Evolutionary conservation across 2,329 filamentous ascomycete species (phyloP).

Genomic region (Apiospora pterosperma): DNA sequence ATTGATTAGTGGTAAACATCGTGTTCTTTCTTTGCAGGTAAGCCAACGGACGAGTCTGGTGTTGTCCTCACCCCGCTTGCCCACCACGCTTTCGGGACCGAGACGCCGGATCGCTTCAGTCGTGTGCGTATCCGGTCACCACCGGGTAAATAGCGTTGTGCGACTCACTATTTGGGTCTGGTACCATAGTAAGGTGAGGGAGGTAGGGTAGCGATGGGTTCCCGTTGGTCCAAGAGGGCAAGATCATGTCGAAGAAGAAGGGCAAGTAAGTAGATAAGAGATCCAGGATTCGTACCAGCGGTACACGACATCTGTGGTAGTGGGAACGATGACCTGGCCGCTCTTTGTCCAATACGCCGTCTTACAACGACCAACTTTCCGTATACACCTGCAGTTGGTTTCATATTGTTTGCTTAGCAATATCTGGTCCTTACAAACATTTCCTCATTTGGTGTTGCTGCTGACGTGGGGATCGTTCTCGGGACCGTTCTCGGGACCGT

Average conservation of each 20-base stretch:
- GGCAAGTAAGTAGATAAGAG: neutral
- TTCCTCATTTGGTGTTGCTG: neutral
- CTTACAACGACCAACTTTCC: neutral
- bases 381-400: neutral
- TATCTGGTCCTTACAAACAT: neutral
- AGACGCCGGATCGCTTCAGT: neutral
- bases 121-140: neutral
- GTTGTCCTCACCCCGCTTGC: neutral
- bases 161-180: neutral
- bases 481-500: neutral
- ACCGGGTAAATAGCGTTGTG: neutral
- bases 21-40: no score
- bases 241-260: no score
- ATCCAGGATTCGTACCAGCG: neutral
- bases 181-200: neutral
- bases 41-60: no score
- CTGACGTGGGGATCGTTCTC: neutral
- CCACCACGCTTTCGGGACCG: neutral
- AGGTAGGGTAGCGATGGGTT: neutral
- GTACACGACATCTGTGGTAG: neutral
- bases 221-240: neutral
- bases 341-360: neutral
- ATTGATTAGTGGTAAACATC: no score
- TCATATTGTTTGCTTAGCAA: neutral
- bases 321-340: neutral